Conservation (phyloP, 495 filamentous ascomycete genomes). For the Stereocaulon alpinum region DNA sequence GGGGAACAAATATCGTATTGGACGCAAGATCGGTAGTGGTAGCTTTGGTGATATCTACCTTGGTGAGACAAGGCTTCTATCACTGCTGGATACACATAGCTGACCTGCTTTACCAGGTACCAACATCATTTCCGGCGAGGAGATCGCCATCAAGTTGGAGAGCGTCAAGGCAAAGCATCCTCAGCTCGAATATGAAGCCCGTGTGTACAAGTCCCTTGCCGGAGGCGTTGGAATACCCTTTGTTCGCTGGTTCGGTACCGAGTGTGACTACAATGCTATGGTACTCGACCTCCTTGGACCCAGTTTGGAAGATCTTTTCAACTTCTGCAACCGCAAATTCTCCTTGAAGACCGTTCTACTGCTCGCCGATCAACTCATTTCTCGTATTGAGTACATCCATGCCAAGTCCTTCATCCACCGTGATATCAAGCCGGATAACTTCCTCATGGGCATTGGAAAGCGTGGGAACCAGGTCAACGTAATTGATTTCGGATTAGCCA, state of each 20-base stretch:
- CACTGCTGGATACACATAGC: background rate
- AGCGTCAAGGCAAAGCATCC: constrained; percentile 99
- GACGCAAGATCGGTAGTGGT: constrained; percentile 97
- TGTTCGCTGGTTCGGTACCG: constrained; percentile 99
- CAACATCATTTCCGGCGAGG: constrained; percentile 99
- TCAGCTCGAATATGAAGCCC: constrained; percentile 98
- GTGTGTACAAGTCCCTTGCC: constrained; percentile 98
- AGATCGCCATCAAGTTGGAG: constrained; percentile 99
- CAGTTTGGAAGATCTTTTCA: constrained; percentile 99
- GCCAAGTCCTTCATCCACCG: constrained; percentile 99
- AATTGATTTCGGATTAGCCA: constrained; percentile 97
- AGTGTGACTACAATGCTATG: constrained; percentile 99
- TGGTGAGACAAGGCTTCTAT: constrained; percentile 39
- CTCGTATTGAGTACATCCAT: constrained; percentile 99
- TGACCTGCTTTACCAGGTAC: constrained; percentile 49
- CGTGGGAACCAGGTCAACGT: constrained; percentile 99
- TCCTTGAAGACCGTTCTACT: constrained; percentile 98
- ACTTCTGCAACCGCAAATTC: constrained; percentile 99
- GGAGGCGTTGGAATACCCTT: constrained; percentile 98
- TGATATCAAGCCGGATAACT: constrained; percentile 99
- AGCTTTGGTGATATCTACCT: constrained; percentile 99
- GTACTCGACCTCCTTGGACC: constrained; percentile 96
- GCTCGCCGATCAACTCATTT: constrained; percentile 96
- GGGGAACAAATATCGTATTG: constrained; percentile 99
- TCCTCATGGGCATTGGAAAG: constrained; percentile 99